Evolutionary conservation across 1,139 yeast species (phyloP).

Genomic region (Nakaseomyces sp.): DNA sequence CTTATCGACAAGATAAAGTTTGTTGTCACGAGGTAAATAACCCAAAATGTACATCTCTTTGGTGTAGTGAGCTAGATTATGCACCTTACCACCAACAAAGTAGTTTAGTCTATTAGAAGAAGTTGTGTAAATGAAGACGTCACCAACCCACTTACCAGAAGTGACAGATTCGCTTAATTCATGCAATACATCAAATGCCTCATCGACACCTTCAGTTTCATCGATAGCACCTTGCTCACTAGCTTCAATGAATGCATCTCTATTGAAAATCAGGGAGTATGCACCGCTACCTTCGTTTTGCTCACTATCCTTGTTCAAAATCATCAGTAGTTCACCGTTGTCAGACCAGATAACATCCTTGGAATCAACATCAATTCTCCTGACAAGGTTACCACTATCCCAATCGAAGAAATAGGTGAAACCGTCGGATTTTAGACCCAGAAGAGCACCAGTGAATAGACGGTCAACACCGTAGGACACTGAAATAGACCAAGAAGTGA

Average conservation of each 20-base stretch:
- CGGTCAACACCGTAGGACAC: slow-evolving; percentile 69
- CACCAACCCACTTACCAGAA: slow-evolving; percentile 95
- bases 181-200: slow-evolving; percentile 72
- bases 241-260: slow-evolving; percentile 58
- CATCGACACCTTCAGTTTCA: slow-evolving; percentile 82
- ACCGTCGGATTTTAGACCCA: slow-evolving; percentile 72
- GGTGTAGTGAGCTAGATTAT: slow-evolving; percentile 89
- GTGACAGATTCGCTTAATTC: slow-evolving; percentile 76
- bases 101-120: slow-evolving; percentile 82
- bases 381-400: slow-evolving; percentile 76
- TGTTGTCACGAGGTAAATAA: slow-evolving; percentile 81
- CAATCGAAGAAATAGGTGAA: slow-evolving; percentile 87
- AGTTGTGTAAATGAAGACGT: slow-evolving; percentile 87
- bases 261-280: slow-evolving; percentile 70
- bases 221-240: slow-evolving; percentile 50
- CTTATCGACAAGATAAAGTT: slow-evolving; percentile 83
- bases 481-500: slow-evolving; percentile 52
- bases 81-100: slow-evolving; percentile 87
- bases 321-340: slow-evolving; percentile 79
- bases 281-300: slow-evolving; percentile 45
- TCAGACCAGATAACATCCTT: slow-evolving; percentile 87
- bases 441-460: slow-evolving; percentile 75
- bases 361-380: slow-evolving; percentile 77
- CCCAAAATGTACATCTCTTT: slow-evolving; percentile 82
- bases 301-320: slow-evolving; percentile 44